Evolutionary conservation across 2,329 filamentous ascomycete genomes (phyloP).

Genomic region (Verticillium zaregamsianum): DNA sequence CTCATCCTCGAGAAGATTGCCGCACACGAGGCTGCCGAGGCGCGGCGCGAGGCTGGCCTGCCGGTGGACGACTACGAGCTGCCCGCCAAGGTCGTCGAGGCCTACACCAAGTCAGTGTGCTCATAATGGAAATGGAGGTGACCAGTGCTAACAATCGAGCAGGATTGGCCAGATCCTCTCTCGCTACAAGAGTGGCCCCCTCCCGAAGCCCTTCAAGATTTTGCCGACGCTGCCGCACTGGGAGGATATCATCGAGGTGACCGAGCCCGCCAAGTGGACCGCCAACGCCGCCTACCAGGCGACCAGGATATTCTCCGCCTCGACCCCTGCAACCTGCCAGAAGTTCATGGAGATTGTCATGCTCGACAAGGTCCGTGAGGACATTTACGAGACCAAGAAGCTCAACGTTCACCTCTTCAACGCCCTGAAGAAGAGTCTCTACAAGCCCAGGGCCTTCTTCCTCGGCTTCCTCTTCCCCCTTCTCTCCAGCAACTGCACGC

Average conservation of each 20-base stretch:
- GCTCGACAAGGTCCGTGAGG: conserved; percentile 84
- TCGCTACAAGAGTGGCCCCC: conserved; percentile 90
- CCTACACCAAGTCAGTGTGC: conserved; percentile 72
- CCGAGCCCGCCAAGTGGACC: conserved; percentile 71
- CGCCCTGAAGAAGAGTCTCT: conserved; percentile 83
- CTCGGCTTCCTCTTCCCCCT: conserved; percentile 83
- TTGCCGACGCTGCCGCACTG: conserved; percentile 88
- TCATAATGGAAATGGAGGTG: not conserved
- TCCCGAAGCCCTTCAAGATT: conserved; percentile 97
- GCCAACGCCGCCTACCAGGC: conserved; percentile 80
- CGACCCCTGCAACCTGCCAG: conserved; percentile 74
- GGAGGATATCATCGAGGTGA: conserved; percentile 82
- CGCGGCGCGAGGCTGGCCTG: conserved; percentile 36
- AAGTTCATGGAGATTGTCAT: conserved; percentile 84
- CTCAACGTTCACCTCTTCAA: conserved; percentile 96
- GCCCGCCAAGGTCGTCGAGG: conserved; percentile 87
- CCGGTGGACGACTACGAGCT: conserved; percentile 80
- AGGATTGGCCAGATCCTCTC: conserved; percentile 84
- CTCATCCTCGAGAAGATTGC: conserved; percentile 94
- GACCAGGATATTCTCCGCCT: conserved; percentile 87
- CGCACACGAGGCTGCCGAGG: conserved; percentile 72
- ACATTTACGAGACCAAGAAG: conserved; percentile 92
- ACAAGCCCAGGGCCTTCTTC: conserved; percentile 95
- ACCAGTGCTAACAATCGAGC: conserved; percentile 7
- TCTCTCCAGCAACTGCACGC: conserved; percentile 78